A percentile compares a stretch with the other conserved stretches of the same genome.
Conservation (phyloP, 116 monocot genomes). For the Thalassia testudinum region DNA sequence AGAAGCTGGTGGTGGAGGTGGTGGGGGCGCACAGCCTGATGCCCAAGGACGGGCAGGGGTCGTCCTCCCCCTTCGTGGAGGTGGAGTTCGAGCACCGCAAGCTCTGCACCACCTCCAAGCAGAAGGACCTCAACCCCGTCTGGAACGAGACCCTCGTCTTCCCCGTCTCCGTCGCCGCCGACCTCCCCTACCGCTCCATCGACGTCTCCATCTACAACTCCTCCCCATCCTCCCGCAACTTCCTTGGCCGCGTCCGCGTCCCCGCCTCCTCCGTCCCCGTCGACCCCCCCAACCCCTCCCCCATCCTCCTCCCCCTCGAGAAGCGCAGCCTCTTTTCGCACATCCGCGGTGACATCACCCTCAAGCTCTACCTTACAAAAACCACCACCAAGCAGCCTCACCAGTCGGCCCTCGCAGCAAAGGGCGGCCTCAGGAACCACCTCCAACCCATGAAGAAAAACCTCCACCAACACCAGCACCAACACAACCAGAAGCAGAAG, state of each 20-base stretch:
- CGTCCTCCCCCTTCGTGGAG: conserved; percentile 67
- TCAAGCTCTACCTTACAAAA: conserved; percentile 67
- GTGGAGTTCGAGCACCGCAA: conserved; percentile 68
- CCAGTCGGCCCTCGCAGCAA: not conserved
- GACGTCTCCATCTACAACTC: conserved; percentile 67
- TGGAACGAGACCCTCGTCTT: conserved; percentile 68
- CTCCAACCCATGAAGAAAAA: not conserved
- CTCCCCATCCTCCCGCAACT: conserved; percentile 27
- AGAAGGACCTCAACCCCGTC: conserved; percentile 67
- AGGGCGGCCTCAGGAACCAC: conserved; percentile 10
- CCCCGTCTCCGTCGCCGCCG: conserved; percentile 31
- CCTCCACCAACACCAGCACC: no score
- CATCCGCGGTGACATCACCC: conserved; percentile 60
- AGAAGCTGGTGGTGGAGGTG: conserved; percentile 70
- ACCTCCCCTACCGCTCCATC: conserved; percentile 53
- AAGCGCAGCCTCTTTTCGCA: conserved; percentile 69
- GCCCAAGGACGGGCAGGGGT: conserved; percentile 84
- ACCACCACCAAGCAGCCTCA: conserved; percentile 1
- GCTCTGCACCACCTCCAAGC: conserved; percentile 28
- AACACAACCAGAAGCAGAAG: not conserved
- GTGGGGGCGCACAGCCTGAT: conserved; percentile 68
- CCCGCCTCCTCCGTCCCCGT: conserved; percentile 33
- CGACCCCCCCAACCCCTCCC: conserved; percentile 20
- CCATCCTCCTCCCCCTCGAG: conserved; percentile 45
- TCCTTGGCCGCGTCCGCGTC: conserved; percentile 50